phyloP scores from a whole-genome alignment of 2,329 filamentous ascomycete species.

The Penicillium hesseltinei region DNA sequence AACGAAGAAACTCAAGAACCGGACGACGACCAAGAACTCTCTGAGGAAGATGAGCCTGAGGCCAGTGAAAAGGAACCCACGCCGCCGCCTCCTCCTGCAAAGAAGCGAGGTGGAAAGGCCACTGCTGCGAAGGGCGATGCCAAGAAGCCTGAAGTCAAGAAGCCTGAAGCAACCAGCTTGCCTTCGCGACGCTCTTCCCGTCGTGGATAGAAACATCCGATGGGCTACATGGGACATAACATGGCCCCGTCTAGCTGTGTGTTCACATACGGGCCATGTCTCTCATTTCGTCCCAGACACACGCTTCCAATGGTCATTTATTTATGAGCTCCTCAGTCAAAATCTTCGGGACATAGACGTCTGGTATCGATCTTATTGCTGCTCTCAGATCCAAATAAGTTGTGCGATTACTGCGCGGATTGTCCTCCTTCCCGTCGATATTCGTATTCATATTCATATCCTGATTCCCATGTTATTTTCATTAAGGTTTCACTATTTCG shows the following conservation, averaged over 20 bases:
- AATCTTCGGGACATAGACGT: neutral
- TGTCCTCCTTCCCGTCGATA: neutral
- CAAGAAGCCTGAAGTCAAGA: slow-evolving; percentile 15
- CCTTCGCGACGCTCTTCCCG: slow-evolving; percentile 25
- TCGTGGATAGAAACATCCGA: slow-evolving; percentile 12
- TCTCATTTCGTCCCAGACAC: neutral
- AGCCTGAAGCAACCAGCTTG: slow-evolving; percentile 4
- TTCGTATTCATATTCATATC: slow-evolving; percentile 10
- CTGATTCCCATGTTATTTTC: slow-evolving; percentile 9
- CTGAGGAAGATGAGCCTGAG: slow-evolving; percentile 8
- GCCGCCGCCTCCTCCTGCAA: slow-evolving; percentile 11
- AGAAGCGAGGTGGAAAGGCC: slow-evolving; percentile 15
- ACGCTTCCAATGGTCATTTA: neutral
- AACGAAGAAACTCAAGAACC: slow-evolving; percentile 16
- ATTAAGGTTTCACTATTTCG: neutral
- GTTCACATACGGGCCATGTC: neutral
- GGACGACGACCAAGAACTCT: slow-evolving; percentile 9
- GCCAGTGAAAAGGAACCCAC: slow-evolving; percentile 23
- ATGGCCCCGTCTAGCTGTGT: neutral
- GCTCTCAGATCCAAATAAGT: neutral
- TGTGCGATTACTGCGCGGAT: neutral
- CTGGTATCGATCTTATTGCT: neutral
- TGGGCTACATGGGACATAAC: neutral
- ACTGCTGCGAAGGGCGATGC: slow-evolving; percentile 5
- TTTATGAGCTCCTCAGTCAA: neutral